phyloP scores from a whole-genome alignment of 257 asterid species.

The Przewalskia tangutica region DNA sequence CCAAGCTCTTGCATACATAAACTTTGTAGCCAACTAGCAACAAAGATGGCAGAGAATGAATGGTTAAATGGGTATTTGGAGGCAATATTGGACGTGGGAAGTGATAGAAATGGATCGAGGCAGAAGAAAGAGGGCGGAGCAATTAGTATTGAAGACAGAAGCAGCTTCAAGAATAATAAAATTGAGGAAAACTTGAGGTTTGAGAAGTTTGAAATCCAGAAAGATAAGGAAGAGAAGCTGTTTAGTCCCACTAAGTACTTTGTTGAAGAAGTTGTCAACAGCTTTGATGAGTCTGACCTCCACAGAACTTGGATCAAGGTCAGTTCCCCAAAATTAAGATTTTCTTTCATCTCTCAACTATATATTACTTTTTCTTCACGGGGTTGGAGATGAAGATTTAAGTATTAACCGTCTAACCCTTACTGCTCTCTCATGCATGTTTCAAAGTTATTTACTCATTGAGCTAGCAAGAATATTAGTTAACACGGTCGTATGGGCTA shows the following conservation, averaged over 20 bases:
- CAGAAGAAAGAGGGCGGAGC: constrained; percentile 4
- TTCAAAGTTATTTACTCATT: neutral
- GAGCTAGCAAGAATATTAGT: neutral
- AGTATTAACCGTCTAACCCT: neutral
- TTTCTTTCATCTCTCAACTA: neutral
- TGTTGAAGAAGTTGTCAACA: constrained; percentile 52
- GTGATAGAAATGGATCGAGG: constrained; percentile 14
- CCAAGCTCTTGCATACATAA: neutral
- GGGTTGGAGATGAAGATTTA: neutral
- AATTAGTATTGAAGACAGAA: constrained; percentile 4
- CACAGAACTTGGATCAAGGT: constrained; percentile 66
- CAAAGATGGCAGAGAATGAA: constrained; percentile 42
- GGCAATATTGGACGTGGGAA: constrained; percentile 56
- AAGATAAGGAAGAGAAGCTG: constrained; percentile 23
- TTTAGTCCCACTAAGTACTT: constrained; percentile 59
- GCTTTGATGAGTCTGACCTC: constrained; percentile 64
- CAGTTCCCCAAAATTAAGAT: neutral
- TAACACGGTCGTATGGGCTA: neutral
- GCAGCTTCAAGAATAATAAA: constrained; percentile 5
- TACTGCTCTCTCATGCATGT: neutral
- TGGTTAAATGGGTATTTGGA: constrained; percentile 70
- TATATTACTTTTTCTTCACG: neutral
- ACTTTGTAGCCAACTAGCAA: neutral
- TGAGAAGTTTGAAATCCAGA: constrained; percentile 11
- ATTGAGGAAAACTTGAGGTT: constrained; percentile 26